Evolutionary conservation across 140 eudicot genomes (phyloP), one percentile per base, ranked within the genome.

Genomic region (Oenanthe javanica): DNA sequence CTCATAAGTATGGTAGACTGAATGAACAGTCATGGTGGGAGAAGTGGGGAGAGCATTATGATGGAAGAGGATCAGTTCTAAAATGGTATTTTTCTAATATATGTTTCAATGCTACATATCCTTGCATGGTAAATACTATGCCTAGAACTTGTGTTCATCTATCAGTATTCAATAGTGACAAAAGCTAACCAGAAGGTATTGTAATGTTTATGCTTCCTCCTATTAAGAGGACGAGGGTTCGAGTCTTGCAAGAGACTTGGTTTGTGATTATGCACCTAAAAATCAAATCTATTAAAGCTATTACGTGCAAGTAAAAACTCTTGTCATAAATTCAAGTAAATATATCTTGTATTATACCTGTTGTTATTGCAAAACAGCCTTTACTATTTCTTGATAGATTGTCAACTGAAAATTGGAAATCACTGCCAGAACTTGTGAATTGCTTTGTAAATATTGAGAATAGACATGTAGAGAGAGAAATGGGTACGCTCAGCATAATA

Each of bases 11-110:
- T 49, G 98, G 98, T 59, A 90, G 94, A 86, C 72, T 94, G 86
- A 92, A 94, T 82, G 98, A 94, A 77, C 97, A 94, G 72, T 94
- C 98, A 9, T 94, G 98, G 98, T 94, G 98, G 98, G 98, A 94
- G 84, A 94, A 90, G 81, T 94, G 98, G 98, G 98, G 98, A 82
- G 98, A 94, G 87, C 84, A 89, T 82, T 94, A 92, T 77, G 98
- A 94, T 74, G 98, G 98, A 85, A 87, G 98, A 82, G 98, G 97
- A 83, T 94, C 97, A 43, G 96, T 94, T 75, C 83, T 86, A 13
- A 94, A 94, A 94, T 94, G 98, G 98, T 94, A 91, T 14, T 79
- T 12, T 72, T 31, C 42, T 64, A 10, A 75, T 51, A 61, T 72
- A 80, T 57, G 80, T 38, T 27, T 31, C 5, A 5, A 69, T 36